Base-by-base conservation (phyloP, 176 grass and related monocot genomes). In the Ensete ventricosum region DNA sequence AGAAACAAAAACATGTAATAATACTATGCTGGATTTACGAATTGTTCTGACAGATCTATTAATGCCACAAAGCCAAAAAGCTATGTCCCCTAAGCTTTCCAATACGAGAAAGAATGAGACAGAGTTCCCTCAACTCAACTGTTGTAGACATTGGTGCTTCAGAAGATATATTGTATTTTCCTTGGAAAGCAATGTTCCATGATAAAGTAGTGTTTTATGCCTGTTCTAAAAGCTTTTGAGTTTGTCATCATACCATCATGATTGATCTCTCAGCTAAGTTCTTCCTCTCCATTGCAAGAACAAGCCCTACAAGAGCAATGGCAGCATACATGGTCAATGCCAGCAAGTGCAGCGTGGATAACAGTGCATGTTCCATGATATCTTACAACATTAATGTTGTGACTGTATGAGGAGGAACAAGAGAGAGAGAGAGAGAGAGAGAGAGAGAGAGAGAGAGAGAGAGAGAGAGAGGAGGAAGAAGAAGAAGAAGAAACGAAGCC, bases 11-110 rank as follows among this genome's bases (percentile, higher is more conserved):
- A 29, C 29, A 29, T 29, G 29, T 29, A 29, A 29, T 25, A 1
- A 29, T 29, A 3, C 29, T 29, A 29, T 29, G 29, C 3, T 43
- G 3, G 34, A 43, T 43, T 43, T 6, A 43, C 5, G 3, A 43
- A 5, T 43, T 43, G 34, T 79, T 76, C 75, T 76, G 52, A 49
- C 72, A 50, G 51, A 29, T 83, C 73, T 72, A 66, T 75, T n/a
- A 14, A 17, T 57, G 54, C 16, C 54, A 67, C 23, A 67, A 11
- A 53, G 4, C 8, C 22, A 23, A 21, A 52, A 72, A 20, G 24
- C 16, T 12, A 57, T 57, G 13, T 57, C 17, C 13, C 16, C 13
- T 57, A 0, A 57, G 54, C 11, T 43, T 43, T 43, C 34, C 34
- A 43, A 43, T 43, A 17, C 2, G 54, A 57, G 54, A 57, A 0